A percentile compares a stretch with the other conserved stretches of the same genome.
phyloP scores from a whole-genome alignment of 106 monocot species.

The Cymbidium sinense region DNA sequence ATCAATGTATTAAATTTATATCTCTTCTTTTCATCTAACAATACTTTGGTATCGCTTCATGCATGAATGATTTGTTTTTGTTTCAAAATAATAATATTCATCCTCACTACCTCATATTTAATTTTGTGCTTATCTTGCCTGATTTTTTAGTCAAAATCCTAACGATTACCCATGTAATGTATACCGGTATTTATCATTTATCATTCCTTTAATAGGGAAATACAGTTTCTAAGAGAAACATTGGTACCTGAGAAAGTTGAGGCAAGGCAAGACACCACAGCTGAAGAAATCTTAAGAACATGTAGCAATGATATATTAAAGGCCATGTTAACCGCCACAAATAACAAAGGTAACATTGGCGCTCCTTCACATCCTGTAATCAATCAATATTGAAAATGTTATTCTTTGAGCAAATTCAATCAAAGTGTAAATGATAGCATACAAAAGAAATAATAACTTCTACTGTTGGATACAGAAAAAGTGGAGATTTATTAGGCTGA shows the following conservation, averaged over 20 bases:
- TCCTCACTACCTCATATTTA: not conserved
- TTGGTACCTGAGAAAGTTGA: slow-evolving; percentile 86
- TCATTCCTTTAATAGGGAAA: not conserved
- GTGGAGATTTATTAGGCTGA: not conserved
- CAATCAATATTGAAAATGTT: not conserved
- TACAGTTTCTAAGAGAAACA: not conserved
- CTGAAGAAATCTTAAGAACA: slow-evolving; percentile 84
- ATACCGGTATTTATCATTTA: not conserved
- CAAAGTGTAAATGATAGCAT: not conserved
- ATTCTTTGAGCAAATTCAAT: not conserved
- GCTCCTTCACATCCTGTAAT: slow-evolving; percentile 90
- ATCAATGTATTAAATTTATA: too few species aligned
- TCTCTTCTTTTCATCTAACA: too few species aligned
- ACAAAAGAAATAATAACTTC: not conserved
- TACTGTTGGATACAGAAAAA: not conserved
- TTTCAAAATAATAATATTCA: too few species aligned
- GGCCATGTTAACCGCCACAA: slow-evolving; percentile 89
- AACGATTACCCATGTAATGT: not conserved
- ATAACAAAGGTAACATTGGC: slow-evolving; percentile 77
- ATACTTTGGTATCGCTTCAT: too few species aligned
- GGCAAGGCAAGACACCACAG: slow-evolving; percentile 89
- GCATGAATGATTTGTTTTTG: not conserved
- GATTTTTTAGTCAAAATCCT: not conserved
- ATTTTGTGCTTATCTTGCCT: not conserved
- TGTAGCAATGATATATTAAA: slow-evolving; percentile 92